These are phyloP conservation scores for Irpex sp. DNA, from an alignment of 1,284 basidiomycete species.

Conservation along the genomic window DNA sequence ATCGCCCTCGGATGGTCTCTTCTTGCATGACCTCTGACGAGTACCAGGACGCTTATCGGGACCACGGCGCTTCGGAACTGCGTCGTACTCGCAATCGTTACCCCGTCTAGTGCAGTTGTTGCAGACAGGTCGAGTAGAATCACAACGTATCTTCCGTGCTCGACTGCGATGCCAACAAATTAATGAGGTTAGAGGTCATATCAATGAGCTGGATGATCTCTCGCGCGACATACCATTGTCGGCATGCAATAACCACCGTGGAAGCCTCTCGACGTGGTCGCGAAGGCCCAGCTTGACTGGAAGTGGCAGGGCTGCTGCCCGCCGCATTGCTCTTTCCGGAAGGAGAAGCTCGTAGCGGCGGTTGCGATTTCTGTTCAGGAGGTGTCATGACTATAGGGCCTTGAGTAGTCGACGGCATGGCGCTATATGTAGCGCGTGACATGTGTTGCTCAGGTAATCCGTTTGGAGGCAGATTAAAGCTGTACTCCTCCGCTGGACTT, in stretches of 20 bases:
- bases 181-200: slow-evolving; percentile 15
- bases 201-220: background rate
- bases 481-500: slow-evolving; percentile 24
- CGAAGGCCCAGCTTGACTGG: slow-evolving; percentile 17
- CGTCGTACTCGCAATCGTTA: slow-evolving; percentile 74
- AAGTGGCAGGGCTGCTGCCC: slow-evolving; percentile 19
- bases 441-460: slow-evolving; percentile 24
- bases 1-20: slow-evolving; percentile 54
- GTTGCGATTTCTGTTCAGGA: slow-evolving; percentile 21
- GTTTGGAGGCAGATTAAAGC: slow-evolving; percentile 27
- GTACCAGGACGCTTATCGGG: slow-evolving; percentile 82
- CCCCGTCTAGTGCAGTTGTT: slow-evolving; percentile 73
- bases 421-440: slow-evolving; percentile 20
- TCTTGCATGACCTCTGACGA: slow-evolving; percentile 77
- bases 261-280: slow-evolving; percentile 56
- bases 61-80: slow-evolving; percentile 73
- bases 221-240: slow-evolving; percentile 31
- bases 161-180: slow-evolving; percentile 47
- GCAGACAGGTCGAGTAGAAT: slow-evolving; percentile 74
- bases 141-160: slow-evolving; percentile 78
- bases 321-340: slow-evolving; percentile 17
- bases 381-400: slow-evolving; percentile 20
- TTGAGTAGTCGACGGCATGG: slow-evolving; percentile 20
- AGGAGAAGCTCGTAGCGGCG: slow-evolving; percentile 17
- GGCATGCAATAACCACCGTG: slow-evolving; percentile 53